These are phyloP conservation scores for Aspergillus quadrilineatus DNA, from an alignment of 2,329 filamentous ascomycete genomes.

Conservation along the genomic window DNA sequence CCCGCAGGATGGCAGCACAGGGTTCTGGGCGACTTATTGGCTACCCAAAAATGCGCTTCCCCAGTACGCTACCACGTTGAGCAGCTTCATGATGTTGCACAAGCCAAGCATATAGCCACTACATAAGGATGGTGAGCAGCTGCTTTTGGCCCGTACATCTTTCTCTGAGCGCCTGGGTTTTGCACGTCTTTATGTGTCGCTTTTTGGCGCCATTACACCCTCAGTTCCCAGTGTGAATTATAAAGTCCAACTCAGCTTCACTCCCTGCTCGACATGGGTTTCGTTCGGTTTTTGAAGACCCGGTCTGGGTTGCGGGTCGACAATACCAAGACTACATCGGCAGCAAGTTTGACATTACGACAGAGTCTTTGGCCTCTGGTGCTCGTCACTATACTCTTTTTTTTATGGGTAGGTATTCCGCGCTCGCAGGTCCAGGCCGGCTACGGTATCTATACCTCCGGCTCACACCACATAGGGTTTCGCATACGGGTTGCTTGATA, in stretches of 20 bases:
- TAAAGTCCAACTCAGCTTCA: background rate
- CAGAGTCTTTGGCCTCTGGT: slow-evolving; percentile 47
- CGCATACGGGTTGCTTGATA: slow-evolving; percentile 51
- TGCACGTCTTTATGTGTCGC: background rate
- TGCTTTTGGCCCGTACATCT: background rate
- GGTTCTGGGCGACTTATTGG: background rate
- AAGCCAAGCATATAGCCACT: background rate
- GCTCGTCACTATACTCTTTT: slow-evolving; percentile 51
- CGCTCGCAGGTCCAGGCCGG: background rate
- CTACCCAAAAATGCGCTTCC: slow-evolving; percentile 1
- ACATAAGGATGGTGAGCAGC: slow-evolving; percentile 4
- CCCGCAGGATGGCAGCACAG: background rate
- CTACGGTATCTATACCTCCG: background rate
- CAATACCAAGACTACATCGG: slow-evolving; percentile 40
- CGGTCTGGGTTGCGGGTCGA: slow-evolving; percentile 35
- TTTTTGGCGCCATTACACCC: background rate
- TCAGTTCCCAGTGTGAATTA: background rate
- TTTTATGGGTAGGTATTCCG: slow-evolving; percentile 48
- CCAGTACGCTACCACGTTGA: background rate
- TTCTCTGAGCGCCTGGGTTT: background rate
- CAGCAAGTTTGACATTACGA: slow-evolving; percentile 43
- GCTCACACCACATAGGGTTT: slow-evolving; percentile 39
- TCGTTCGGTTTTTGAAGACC: slow-evolving; percentile 30
- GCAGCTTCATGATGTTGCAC: slow-evolving; percentile 7
- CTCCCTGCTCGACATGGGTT: slow-evolving; percentile 24